These are phyloP conservation scores for Paramyrothecium sp. DNA, from an alignment of 2,329 filamentous ascomycete species.

Conservation along the genomic window DNA sequence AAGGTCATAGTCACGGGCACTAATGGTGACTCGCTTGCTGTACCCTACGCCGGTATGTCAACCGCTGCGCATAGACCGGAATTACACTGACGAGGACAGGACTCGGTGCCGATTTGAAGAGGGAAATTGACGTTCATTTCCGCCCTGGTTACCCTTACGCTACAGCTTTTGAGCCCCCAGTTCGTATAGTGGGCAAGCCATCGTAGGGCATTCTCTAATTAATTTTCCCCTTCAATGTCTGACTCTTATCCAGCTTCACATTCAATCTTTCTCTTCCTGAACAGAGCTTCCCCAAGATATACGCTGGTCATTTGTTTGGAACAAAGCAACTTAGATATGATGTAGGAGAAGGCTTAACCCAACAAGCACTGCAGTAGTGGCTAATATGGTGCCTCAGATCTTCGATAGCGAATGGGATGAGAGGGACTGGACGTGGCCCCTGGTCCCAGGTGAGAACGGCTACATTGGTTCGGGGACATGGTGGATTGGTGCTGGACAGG, in stretches of 20 bases:
- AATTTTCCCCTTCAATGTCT: neutral
- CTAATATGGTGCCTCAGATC: neutral
- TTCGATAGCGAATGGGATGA: neutral
- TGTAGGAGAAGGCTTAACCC: neutral
- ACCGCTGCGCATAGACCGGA: no score
- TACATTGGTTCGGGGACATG: neutral
- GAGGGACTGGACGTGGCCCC: neutral
- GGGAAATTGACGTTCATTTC: neutral
- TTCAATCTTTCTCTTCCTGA: neutral
- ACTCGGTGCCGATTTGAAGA: constrained; percentile 13
- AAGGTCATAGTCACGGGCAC: constrained; percentile 26
- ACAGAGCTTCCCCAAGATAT: neutral
- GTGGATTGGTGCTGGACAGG: neutral
- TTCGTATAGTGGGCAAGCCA: neutral
- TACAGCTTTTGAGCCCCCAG: constrained; percentile 1
- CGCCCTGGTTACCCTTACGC: neutral
- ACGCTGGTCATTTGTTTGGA: neutral
- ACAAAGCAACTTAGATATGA: neutral
- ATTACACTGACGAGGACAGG: no score
- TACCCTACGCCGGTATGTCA: constrained; percentile 27
- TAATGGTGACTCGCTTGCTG: constrained; percentile 25
- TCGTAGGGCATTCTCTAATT: neutral
- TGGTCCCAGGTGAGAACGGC: neutral
- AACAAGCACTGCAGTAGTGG: neutral
- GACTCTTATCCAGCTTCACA: neutral